Conservation (phyloP, 1,284 basidiomycete genomes). For the Apiotrichum montevideense region DNA sequence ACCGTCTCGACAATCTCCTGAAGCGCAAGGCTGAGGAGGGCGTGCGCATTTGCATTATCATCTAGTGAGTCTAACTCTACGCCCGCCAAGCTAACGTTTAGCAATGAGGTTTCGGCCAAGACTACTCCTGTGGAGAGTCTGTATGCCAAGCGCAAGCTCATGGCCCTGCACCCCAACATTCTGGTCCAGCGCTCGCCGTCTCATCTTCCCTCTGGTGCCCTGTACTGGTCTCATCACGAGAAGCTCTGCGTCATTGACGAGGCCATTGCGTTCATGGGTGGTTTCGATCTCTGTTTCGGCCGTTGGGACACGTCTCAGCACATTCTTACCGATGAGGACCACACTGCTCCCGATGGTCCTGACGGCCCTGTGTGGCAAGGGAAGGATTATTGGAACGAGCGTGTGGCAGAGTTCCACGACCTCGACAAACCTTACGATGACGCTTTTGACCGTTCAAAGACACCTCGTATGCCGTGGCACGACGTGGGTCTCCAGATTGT, state of each 20-base stretch:
- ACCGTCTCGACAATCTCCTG: slow-evolving; percentile 80
- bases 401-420: slow-evolving; percentile 78
- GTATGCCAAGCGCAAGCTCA: slow-evolving; percentile 87
- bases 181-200: slow-evolving; percentile 95
- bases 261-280: slow-evolving; percentile 96
- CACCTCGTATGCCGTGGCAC: slow-evolving; percentile 98
- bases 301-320: slow-evolving; percentile 97
- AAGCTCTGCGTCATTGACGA: slow-evolving; percentile 98
- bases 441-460: slow-evolving; percentile 82
- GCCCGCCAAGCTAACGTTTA: slow-evolving; percentile 52
- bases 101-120: slow-evolving; percentile 91
- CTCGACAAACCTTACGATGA: slow-evolving; percentile 89
- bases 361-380: slow-evolving; percentile 71
- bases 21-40: slow-evolving; percentile 92
- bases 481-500: slow-evolving; percentile 93
- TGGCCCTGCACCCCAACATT: slow-evolving; percentile 81
- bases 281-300: slow-evolving; percentile 76
- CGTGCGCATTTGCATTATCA: slow-evolving; percentile 92
- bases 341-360: slow-evolving; percentile 52
- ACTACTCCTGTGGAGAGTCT: slow-evolving; percentile 89
- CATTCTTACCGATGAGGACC: slow-evolving; percentile 76
- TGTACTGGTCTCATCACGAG: slow-evolving; percentile 99
- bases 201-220: slow-evolving; percentile 94
- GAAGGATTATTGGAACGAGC: slow-evolving; percentile 74
- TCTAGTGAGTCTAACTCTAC: slow-evolving; percentile 54